Evolutionary conservation across 106 monocot species (phyloP).

Genomic region (Dendrobium huoshanense): DNA sequence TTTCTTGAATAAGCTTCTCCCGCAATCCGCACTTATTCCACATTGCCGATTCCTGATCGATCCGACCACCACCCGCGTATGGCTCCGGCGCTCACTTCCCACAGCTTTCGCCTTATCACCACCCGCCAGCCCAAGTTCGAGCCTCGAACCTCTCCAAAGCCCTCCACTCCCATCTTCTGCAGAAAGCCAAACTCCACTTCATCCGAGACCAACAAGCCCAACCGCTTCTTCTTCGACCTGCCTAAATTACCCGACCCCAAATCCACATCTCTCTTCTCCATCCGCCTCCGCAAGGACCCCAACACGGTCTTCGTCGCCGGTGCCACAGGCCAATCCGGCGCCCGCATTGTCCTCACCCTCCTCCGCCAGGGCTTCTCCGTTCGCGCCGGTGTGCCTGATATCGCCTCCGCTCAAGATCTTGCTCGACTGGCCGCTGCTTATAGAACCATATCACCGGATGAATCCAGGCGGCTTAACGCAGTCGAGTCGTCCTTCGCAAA

Average conservation of each 20-base stretch:
- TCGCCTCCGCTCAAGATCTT: constrained; percentile 77
- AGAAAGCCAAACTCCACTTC: background rate
- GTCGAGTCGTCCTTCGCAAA: constrained; percentile 53
- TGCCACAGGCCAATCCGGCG: constrained; percentile 73
- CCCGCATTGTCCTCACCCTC: constrained; percentile 56
- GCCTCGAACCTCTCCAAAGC: background rate
- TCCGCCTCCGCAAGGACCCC: constrained; percentile 62
- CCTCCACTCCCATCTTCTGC: constrained; percentile 8
- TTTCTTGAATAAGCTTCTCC: background rate
- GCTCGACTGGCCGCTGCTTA: constrained; percentile 75
- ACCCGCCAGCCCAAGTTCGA: constrained; percentile 11
- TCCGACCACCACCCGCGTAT: constrained; percentile 15
- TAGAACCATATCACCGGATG: constrained; percentile 69
- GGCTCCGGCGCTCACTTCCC: constrained; percentile 66
- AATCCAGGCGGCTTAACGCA: constrained; percentile 69
- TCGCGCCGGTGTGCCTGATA: constrained; percentile 87
- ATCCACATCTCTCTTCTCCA: constrained; percentile 45
- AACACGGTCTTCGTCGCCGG: constrained; percentile 84
- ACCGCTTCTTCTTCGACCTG: constrained; percentile 36
- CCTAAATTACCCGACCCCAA: constrained; percentile 35
- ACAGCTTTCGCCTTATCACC: constrained; percentile 17
- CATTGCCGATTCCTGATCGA: background rate
- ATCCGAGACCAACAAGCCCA: constrained; percentile 5
- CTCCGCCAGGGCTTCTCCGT: constrained; percentile 72
- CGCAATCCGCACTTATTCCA: background rate